Conservation (phyloP, 495 filamentous ascomycete genomes). For the Eremomyces bilateralis region DNA sequence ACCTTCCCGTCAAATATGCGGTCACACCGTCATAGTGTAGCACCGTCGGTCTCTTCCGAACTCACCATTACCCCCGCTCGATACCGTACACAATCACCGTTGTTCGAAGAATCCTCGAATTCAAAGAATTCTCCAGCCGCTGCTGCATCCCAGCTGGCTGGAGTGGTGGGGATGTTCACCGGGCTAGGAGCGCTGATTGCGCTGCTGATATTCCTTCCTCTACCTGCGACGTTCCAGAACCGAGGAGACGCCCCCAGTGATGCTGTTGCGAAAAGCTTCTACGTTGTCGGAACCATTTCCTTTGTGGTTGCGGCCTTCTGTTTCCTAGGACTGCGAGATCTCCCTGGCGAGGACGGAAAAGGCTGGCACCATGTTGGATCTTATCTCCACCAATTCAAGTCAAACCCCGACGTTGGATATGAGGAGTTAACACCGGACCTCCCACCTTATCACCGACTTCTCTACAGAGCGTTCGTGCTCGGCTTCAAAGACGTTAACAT, state of each 20-base stretch:
- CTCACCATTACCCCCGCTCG: constrained; percentile 22
- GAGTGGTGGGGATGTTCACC: constrained; percentile 78
- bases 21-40: constrained; percentile 10
- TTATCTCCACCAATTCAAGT: not conserved
- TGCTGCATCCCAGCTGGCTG: constrained; percentile 48
- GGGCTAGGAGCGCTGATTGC: constrained; percentile 81
- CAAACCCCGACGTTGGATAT: not conserved
- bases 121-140: constrained; percentile 6
- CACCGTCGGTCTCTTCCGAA: constrained; percentile 18
- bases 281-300: constrained; percentile 54
- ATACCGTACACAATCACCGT: constrained; percentile 14
- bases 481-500: constrained; percentile 57
- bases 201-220: constrained; percentile 56
- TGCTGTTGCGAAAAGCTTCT: constrained; percentile 63
- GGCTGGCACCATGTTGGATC: constrained; percentile 21
- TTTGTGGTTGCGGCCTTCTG: constrained; percentile 50
- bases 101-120: not conserved
- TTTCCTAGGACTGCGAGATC: constrained; percentile 55
- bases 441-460: constrained; percentile 10
- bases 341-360: constrained; percentile 61
- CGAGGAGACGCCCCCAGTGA: constrained; percentile 39
- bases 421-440: too few relatives aligned
- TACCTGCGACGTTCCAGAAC: constrained; percentile 57
- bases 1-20: constrained; percentile 1
- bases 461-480: constrained; percentile 45